Conservation (phyloP, 495 filamentous ascomycete species). For the Cenococcum geophilum region DNA sequence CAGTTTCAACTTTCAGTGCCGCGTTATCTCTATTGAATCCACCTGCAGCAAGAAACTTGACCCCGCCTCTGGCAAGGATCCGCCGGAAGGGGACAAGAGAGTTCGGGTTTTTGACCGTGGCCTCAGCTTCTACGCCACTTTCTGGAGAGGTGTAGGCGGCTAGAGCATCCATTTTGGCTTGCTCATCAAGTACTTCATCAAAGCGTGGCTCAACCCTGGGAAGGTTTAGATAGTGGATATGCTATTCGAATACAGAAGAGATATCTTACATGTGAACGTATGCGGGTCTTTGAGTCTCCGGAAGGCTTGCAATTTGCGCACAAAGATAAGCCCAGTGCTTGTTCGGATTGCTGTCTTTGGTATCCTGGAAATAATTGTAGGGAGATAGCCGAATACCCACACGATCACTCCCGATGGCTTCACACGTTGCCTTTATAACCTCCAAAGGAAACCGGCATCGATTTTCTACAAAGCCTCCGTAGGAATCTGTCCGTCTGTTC, state of each 20-base stretch:
- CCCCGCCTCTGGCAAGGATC: slow-evolving; percentile 21
- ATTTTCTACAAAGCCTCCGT: slow-evolving; percentile 50
- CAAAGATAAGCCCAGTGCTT: slow-evolving; percentile 27
- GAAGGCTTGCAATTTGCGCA: slow-evolving; percentile 20
- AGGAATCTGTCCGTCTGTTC: slow-evolving; percentile 49
- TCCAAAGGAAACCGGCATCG: slow-evolving; percentile 46
- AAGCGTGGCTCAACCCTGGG: slow-evolving; percentile 28
- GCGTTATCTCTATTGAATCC: slow-evolving; percentile 30
- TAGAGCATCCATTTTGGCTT: slow-evolving; percentile 28
- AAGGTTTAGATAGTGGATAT: not conserved
- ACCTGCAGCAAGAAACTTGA: slow-evolving; percentile 27
- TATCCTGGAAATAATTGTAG: slow-evolving; percentile 34
- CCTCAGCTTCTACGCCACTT: slow-evolving; percentile 23
- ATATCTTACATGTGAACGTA: slow-evolving; percentile 30
- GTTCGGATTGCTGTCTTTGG: slow-evolving; percentile 27
- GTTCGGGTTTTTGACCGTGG: slow-evolving; percentile 16
- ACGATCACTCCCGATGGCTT: slow-evolving; percentile 38
- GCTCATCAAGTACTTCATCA: slow-evolving; percentile 28
- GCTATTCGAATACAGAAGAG: not conserved
- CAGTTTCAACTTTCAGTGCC: slow-evolving; percentile 21
- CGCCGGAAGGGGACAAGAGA: slow-evolving; percentile 16
- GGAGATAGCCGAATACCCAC: slow-evolving; percentile 45
- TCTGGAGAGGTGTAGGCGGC: slow-evolving; percentile 17
- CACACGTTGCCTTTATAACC: slow-evolving; percentile 38
- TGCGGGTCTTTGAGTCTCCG: slow-evolving; percentile 14